phyloP scores from a whole-genome alignment of 306 rosid genomes.

The Medicago ruthenica region DNA sequence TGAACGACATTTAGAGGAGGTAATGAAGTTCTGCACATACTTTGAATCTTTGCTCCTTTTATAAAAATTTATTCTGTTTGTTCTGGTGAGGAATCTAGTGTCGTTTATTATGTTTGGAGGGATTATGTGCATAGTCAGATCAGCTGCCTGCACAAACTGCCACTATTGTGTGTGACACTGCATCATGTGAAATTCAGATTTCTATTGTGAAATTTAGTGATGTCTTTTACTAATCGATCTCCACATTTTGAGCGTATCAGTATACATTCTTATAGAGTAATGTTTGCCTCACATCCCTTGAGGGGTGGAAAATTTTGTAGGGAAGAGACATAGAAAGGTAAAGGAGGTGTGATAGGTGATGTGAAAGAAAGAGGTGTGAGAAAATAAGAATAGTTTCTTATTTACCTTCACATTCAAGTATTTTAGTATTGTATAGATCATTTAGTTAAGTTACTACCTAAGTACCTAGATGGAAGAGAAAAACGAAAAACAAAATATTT shows the following conservation, averaged over 20 bases:
- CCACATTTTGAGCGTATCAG: not conserved
- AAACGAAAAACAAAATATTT: not conserved
- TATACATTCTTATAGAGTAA: not conserved
- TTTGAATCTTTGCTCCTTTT: constrained; percentile 27
- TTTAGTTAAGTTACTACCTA: not conserved
- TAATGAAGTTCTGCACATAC: constrained; percentile 40
- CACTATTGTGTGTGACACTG: not conserved
- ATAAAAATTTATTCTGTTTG: not conserved
- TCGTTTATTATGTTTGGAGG: constrained; percentile 10
- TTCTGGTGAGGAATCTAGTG: constrained; percentile 16
- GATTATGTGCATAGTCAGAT: not conserved
- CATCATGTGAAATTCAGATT: not conserved
- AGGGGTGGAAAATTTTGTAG: not conserved
- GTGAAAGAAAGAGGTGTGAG: not conserved
- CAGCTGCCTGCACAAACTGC: not conserved
- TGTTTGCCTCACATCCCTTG: not conserved
- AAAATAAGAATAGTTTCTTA: not conserved
- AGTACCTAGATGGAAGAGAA: not conserved
- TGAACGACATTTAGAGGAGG: constrained; percentile 81
- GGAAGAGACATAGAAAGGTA: not conserved
- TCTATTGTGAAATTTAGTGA: not conserved
- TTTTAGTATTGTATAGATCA: not conserved
- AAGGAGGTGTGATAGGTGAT: not conserved
- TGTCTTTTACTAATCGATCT: constrained; percentile 2
- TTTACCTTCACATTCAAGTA: not conserved